Base-by-base conservation (phyloP, 192 early-diverging fungal species). In the Glomus cerebriforme region DNA sequence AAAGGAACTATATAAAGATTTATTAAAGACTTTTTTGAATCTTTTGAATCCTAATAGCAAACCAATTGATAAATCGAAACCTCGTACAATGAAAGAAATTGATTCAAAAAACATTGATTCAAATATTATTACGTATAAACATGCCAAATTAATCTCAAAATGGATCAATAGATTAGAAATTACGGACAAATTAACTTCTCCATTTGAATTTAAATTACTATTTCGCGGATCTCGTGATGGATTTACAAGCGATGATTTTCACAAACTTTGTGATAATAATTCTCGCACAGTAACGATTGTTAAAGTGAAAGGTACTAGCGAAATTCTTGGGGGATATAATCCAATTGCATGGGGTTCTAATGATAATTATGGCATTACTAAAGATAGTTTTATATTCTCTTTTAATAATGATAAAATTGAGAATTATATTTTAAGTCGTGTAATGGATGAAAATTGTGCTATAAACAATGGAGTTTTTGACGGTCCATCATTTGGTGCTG, bases 281-380 rank as follows among this genome's bases (percentile, higher is more conserved):
- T 34, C 7, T 24, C 19, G 22, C 6, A 37, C 39, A 2, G 15
- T 72, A 1, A 27, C 43, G 13, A 6, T 72, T 54, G 13, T 72
- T 13, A 72, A 72, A 49, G 47, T 72, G 13, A 35, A 54, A 49
- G 26, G 26, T 7, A 34, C 43, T 3, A 45, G 7, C n/a, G 27
- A 72, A 49, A 72, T 72, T 49, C 15, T 72, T 54, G 70, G 70
- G 2, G 70, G 43, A 27, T 72, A 72, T 72, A 72, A 54, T 72
- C 70, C 70, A 27, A 26, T 72, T 45, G 43, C 7, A 8, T 72
- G 39, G 70, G 17, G 17, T 1, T 22, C 19, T 24, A 7, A 24
- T 59, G 34, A n/a, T n/a, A n/a, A n/a, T n/a, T n/a, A n/a, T n/a
- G n/a, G n/a, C n/a, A n/a, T n/a, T n/a, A n/a, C n/a, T n/a, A n/a